These are phyloP conservation scores for Mycosarcoma maydis DNA, from an alignment of 1,284 basidiomycete species.

Conservation along the genomic window DNA sequence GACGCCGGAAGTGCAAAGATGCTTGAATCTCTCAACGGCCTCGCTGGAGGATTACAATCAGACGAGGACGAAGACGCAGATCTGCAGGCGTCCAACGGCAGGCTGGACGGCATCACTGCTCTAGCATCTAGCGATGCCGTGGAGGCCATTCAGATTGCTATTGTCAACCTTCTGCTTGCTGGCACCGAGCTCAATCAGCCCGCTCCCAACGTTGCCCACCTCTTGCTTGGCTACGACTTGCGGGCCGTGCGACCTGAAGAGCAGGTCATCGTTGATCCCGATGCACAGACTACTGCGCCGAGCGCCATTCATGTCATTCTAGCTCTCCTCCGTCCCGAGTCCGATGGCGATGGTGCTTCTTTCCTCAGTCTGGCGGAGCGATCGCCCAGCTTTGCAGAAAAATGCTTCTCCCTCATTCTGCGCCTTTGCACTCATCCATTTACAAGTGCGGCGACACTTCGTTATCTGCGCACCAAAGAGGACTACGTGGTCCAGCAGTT, in stretches of 20 bases:
- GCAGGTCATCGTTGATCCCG: conserved; percentile 70
- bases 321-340: conserved; percentile 36
- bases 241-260: conserved; percentile 69
- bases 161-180: conserved; percentile 85
- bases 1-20: conserved; percentile 47
- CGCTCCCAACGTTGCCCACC: conserved; percentile 88
- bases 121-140: conserved; percentile 60
- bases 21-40: conserved; percentile 61
- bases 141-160: conserved; percentile 79
- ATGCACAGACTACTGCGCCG: conserved; percentile 67
- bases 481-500: conserved; percentile 90
- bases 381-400: conserved; percentile 81
- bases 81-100: conserved; percentile 69
- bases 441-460: conserved; percentile 83
- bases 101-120: conserved; percentile 65
- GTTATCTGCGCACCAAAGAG: conserved; percentile 87
- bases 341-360: conserved; percentile 17
- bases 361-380: conserved; percentile 47
- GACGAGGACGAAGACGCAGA: conserved; percentile 73
- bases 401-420: conserved; percentile 82
- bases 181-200: conserved; percentile 76
- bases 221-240: conserved; percentile 80
- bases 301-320: conserved; percentile 79
- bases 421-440: conserved; percentile 86
- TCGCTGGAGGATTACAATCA: conserved; percentile 65